Evolutionary conservation across 2,329 filamentous ascomycete genomes (phyloP).

Genomic region (Xylaria digitata): DNA sequence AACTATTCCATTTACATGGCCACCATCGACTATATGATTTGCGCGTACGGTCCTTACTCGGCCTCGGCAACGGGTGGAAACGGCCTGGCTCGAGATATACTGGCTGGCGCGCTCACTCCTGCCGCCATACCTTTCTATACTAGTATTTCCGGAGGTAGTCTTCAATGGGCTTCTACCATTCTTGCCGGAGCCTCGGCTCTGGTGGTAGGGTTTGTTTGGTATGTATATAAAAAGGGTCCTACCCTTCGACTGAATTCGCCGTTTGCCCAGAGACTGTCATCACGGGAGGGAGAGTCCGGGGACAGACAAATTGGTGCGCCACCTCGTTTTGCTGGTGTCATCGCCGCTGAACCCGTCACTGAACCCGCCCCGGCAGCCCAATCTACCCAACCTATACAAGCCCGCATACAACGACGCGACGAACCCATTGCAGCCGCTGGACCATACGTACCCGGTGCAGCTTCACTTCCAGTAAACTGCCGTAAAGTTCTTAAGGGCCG

Average conservation of each 20-base stretch:
- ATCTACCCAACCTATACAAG: no score
- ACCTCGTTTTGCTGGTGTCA: conserved; percentile 33
- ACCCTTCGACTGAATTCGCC: conserved; percentile 62
- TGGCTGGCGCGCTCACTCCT: conserved; percentile 73
- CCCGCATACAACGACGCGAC: no score
- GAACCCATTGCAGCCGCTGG: no score
- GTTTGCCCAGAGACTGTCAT: conserved; percentile 70
- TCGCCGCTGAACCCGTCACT: conserved; percentile 28
- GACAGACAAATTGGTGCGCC: conserved; percentile 38
- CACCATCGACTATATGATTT: conserved; percentile 76
- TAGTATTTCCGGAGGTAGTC: conserved; percentile 54
- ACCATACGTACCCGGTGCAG: no score
- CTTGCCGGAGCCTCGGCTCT: conserved; percentile 63
- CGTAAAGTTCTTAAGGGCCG: neutral
- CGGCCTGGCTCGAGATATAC: conserved; percentile 72
- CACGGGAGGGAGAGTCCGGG: conserved; percentile 45
- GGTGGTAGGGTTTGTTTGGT: conserved; percentile 64
- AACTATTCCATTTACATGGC: conserved; percentile 75
- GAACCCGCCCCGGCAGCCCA: conserved; percentile 25
- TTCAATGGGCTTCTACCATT: conserved; percentile 66
- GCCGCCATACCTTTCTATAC: conserved; percentile 68
- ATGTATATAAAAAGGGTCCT: conserved; percentile 69
- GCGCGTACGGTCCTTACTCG: conserved; percentile 73
- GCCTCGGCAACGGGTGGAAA: conserved; percentile 76
- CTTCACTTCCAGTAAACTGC: conserved; percentile 8